Evolutionary conservation across 306 rosid genomes (phyloP).

Genomic region (Quercus variabilis): DNA sequence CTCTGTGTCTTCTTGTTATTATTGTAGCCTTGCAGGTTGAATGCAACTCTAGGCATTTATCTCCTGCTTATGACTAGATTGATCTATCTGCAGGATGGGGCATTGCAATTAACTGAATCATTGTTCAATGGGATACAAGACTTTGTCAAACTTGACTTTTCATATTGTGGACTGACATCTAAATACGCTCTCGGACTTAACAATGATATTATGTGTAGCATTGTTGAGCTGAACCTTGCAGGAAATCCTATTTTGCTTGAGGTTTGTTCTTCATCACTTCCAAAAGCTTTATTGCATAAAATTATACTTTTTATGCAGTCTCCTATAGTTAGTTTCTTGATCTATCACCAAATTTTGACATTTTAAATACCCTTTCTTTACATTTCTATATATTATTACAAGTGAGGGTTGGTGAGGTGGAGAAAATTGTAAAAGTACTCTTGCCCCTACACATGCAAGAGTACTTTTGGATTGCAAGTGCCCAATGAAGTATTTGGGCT

Average conservation of each 20-base stretch:
- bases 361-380: background rate
- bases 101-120: constrained; percentile 48
- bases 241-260: constrained; percentile 70
- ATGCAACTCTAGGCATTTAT: constrained; percentile 11
- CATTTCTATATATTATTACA: too few relatives aligned
- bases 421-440: too few relatives aligned
- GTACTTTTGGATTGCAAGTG: too few relatives aligned
- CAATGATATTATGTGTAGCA: constrained; percentile 36
- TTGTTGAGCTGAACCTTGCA: constrained; percentile 72
- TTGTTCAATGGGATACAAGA: constrained; percentile 55
- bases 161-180: constrained; percentile 66
- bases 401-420: too few relatives aligned
- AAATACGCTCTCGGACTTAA: constrained; percentile 37
- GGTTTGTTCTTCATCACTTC: constrained; percentile 44
- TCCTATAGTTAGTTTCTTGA: constrained; percentile 18
- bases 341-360: constrained; percentile 5
- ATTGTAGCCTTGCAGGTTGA: constrained; percentile 11
- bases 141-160: constrained; percentile 68
- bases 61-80: constrained; percentile 18
- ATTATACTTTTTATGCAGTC: constrained; percentile 18
- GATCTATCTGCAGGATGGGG: constrained; percentile 60
- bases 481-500: too few relatives aligned
- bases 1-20: constrained; percentile 8
- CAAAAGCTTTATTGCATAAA: constrained; percentile 3
- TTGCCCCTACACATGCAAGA: too few relatives aligned